A percentile compares a stretch with the other conserved stretches of the same genome.
Evolutionary conservation across 108 stramenopile species (phyloP).

Genomic region (Ochromonas danica): DNA sequence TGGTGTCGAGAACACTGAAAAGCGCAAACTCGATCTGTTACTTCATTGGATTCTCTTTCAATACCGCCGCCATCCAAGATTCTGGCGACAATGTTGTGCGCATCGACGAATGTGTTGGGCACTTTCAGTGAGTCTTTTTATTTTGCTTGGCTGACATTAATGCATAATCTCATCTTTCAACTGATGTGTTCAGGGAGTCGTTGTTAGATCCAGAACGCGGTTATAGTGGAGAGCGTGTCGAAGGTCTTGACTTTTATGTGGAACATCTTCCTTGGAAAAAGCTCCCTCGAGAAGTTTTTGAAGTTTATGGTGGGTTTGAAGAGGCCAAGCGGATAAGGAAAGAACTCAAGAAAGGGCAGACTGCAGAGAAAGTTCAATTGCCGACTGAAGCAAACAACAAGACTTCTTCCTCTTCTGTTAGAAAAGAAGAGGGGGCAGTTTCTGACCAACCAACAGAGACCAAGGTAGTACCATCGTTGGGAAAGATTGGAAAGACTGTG

Average conservation of each 20-base stretch:
- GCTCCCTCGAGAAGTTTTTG: constrained; percentile 24
- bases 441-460: too few relatives aligned
- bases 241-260: constrained; percentile 20
- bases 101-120: neutral
- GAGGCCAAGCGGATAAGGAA: neutral
- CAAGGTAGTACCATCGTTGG: too few relatives aligned
- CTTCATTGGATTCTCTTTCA: constrained; percentile 26
- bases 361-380: too few relatives aligned
- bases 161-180: too few relatives aligned
- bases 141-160: too few relatives aligned
- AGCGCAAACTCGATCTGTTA: constrained; percentile 26
- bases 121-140: neutral
- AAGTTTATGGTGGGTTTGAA: constrained; percentile 7
- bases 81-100: neutral
- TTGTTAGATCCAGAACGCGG: neutral
- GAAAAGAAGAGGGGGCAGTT: too few relatives aligned
- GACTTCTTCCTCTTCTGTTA: too few relatives aligned
- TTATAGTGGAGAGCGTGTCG: neutral
- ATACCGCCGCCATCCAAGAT: neutral
- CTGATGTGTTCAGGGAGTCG: neutral
- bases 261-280: constrained; percentile 31
- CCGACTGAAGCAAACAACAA: too few relatives aligned
- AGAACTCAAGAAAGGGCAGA: neutral
- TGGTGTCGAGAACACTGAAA: neutral
- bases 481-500: too few relatives aligned